phyloP scores from a whole-genome alignment of 1,284 basidiomycete genomes.

The Ceratobasidium sp. region DNA sequence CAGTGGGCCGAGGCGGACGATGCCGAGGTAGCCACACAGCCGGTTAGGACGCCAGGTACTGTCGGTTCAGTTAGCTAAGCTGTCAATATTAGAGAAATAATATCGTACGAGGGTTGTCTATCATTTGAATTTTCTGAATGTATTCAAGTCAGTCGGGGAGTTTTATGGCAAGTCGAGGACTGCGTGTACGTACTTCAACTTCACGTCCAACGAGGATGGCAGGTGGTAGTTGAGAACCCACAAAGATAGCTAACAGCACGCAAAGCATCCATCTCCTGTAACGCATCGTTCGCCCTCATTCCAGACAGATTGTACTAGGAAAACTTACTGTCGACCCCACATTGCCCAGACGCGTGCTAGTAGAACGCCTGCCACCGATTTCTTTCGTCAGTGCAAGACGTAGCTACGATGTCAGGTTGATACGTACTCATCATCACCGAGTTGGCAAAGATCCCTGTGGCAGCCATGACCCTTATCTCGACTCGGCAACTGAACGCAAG shows the following conservation, averaged over 20 bases:
- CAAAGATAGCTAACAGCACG: not conserved
- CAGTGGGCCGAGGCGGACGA: slow-evolving; percentile 5
- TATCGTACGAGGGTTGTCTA: slow-evolving; percentile 31
- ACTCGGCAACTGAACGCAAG: slow-evolving; percentile 6
- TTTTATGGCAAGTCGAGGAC: not conserved
- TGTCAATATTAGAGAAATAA: not conserved
- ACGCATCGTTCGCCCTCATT: not conserved
- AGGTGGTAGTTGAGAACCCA: slow-evolving; percentile 24
- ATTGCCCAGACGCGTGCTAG: slow-evolving; percentile 31
- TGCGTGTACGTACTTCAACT: not conserved
- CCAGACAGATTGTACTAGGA: no score
- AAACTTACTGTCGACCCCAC: slow-evolving; percentile 36
- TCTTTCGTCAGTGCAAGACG: not conserved
- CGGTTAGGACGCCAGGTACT: slow-evolving; percentile 36
- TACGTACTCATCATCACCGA: slow-evolving; percentile 27
- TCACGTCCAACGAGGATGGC: slow-evolving; percentile 8
- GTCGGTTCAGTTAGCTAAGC: not conserved
- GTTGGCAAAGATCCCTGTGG: slow-evolving; percentile 12
- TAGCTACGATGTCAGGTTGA: no score
- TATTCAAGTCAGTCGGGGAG: not conserved
- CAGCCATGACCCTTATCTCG: slow-evolving; percentile 22
- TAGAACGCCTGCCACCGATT: slow-evolving; percentile 5
- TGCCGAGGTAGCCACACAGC: slow-evolving; percentile 12
- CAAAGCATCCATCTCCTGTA: slow-evolving; percentile 27
- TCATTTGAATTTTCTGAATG: not conserved